Percentiles rank a stretch among this genome's conserved stretches.
phyloP scores from a whole-genome alignment of 2,329 filamentous ascomycete species.

The Xylogone sp. region DNA sequence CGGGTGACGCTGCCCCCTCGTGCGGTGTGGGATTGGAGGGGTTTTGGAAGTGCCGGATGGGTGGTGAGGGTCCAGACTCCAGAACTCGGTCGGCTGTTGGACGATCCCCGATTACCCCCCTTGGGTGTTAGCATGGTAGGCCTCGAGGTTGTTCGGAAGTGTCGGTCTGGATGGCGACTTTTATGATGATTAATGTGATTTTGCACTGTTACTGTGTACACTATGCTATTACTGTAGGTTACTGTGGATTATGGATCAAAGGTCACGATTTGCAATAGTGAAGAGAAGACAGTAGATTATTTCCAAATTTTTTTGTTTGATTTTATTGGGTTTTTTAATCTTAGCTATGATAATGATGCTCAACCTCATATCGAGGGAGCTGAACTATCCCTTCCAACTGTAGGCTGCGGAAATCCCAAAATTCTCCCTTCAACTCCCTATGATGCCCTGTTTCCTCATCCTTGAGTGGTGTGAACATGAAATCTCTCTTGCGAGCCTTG shows the following conservation, averaged over 20 bases:
- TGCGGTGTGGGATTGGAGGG: too few relatives aligned
- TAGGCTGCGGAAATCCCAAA: slow-evolving; percentile 4
- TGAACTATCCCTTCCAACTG: neutral
- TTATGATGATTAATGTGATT: too few relatives aligned
- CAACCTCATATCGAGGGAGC: neutral
- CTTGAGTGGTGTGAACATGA: slow-evolving; percentile 1
- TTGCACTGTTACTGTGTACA: too few relatives aligned
- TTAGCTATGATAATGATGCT: neutral
- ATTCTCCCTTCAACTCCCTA: slow-evolving; percentile 3
- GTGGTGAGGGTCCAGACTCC: too few relatives aligned
- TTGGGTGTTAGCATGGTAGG: too few relatives aligned
- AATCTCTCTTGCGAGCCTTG: neutral
- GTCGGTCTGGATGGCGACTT: too few relatives aligned
- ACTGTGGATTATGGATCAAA: neutral
- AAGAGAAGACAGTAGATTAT: neutral
- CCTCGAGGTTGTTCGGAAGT: too few relatives aligned
- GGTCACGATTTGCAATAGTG: neutral
- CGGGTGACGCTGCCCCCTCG: too few relatives aligned
- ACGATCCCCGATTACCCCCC: too few relatives aligned
- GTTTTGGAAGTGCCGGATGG: too few relatives aligned
- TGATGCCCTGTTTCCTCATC: slow-evolving; percentile 2
- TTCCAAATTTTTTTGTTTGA: neutral
- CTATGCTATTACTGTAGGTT: too few relatives aligned
- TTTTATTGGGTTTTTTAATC: neutral
- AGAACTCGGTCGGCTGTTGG: too few relatives aligned